Evolutionary conservation across 1,139 yeast genomes (phyloP), one percentile per base, ranked within the genome.

Genomic region (Pichia inconspicua): DNA sequence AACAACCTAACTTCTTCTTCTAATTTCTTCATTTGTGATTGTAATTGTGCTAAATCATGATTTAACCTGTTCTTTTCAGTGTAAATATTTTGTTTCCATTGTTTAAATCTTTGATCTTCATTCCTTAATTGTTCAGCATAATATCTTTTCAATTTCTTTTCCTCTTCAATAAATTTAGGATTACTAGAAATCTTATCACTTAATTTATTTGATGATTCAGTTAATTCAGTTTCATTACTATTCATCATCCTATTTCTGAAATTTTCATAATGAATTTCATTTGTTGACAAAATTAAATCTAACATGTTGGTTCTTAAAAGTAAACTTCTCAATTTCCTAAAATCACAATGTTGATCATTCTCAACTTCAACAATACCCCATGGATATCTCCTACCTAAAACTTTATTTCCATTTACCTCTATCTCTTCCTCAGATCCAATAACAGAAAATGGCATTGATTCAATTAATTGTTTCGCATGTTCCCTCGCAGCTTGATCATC

Each of bases 331-430:
- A 92, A 76, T 67, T 89, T 89, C 67, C 88, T 82, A 72, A 94
- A 92, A 68, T 92, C 98, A 70, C 97, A 90, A 66, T 92, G 97
- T 53, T 77, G 77, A 64, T 90, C 97, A 67, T 92, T 92, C 67
- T 92, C 98, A 46, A 92, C 96, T 67, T 92, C 97, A 46, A 92
- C 97, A 48, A 87, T 74, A 41, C 98, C 98, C 98, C 98, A 92
- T 54, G 95, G 90, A 65, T 92, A 92, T 66, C 87, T 87, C 69
- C 99, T 83, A 43, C 96, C 98, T 55, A 85, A 78, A 44, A 88
- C 90, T 55, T 77, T 72, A 55, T 78, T 75, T 38, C 96, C 97
- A 42, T 84, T 81, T 46, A 83, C 74, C 62, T 87, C 90, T 53
- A 81, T 83, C 61, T 86, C 95, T 54, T 83, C 83, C 65, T 88